These are phyloP conservation scores for Xerocomellus dryophilus DNA, from an alignment of 768 basidiomycete genomes.

Conservation along the genomic window DNA sequence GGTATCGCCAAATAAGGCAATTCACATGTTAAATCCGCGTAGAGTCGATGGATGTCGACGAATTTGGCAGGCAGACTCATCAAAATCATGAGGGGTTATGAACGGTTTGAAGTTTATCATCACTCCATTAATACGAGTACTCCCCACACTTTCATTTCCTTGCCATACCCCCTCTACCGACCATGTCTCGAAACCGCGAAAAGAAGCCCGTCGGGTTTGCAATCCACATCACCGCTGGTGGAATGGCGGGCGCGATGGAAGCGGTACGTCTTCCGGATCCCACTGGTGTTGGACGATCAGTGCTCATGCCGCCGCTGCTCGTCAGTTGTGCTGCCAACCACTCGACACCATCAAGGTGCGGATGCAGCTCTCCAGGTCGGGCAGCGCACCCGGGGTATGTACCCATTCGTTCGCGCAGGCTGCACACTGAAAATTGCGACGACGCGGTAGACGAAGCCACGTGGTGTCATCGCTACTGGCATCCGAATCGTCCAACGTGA, in stretches of 20 bases:
- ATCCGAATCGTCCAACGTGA: slow-evolving; percentile 83
- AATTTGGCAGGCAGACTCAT: slow-evolving; percentile 3
- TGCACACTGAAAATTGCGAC: background rate
- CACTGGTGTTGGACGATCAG: background rate
- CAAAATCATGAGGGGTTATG: slow-evolving; percentile 22
- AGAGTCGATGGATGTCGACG: background rate
- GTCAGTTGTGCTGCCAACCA: slow-evolving; percentile 79
- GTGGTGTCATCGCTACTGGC: slow-evolving; percentile 92
- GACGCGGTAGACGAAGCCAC: slow-evolving; percentile 72
- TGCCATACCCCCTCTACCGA: background rate
- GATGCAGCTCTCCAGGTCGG: slow-evolving; percentile 94
- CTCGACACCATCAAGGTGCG: slow-evolving; percentile 99
- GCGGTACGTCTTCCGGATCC: slow-evolving; percentile 50
- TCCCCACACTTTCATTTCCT: background rate
- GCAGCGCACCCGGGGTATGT: slow-evolving; percentile 79
- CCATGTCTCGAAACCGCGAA: slow-evolving; percentile 54
- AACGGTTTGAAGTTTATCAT: background rate
- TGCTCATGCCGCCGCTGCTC: slow-evolving; percentile 3
- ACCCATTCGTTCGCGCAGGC: background rate
- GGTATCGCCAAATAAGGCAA: slow-evolving; percentile 17
- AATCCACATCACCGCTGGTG: slow-evolving; percentile 91
- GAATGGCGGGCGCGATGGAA: slow-evolving; percentile 90
- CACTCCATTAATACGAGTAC: background rate
- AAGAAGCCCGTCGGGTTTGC: slow-evolving; percentile 83
- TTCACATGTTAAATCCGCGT: slow-evolving; percentile 33